Percentiles rank a stretch among this genome's conserved stretches.
These are phyloP conservation scores for Ganoderma boninense DNA, from an alignment of 1,284 basidiomycete species.

Conservation along the genomic window DNA sequence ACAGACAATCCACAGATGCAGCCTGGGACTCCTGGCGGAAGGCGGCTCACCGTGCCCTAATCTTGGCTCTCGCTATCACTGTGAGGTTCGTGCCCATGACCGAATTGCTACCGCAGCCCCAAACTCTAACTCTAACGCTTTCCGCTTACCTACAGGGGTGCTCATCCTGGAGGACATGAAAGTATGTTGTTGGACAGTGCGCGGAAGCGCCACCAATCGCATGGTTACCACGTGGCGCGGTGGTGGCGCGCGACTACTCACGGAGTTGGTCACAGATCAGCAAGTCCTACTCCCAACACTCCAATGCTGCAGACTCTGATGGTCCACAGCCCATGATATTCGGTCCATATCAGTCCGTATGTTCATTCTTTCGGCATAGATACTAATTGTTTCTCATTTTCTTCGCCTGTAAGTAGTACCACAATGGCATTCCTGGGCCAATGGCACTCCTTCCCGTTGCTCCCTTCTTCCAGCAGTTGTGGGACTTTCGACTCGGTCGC, in stretches of 20 bases:
- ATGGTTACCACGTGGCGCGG: not conserved
- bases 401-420: not conserved
- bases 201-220: not conserved
- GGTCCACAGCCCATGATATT: not conserved
- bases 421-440: not conserved
- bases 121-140: not conserved
- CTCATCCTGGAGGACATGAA: not conserved
- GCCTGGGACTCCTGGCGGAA: not conserved
- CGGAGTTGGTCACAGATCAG: not conserved
- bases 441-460: not conserved
- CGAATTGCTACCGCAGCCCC: not conserved
- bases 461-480: not conserved
- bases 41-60: constrained; percentile 1
- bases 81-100: not conserved
- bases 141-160: not conserved
- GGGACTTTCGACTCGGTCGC: not conserved
- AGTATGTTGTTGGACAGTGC: not conserved
- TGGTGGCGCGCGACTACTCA: not conserved
- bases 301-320: too few relatives aligned
- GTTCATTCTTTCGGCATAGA: not conserved
- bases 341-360: not conserved
- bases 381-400: not conserved
- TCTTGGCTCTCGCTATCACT: not conserved
- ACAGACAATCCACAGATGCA: not conserved
- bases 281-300: not conserved